These are phyloP conservation scores for Malus hybrid DNA, from an alignment of 331 rosid species.

Conservation along the genomic window DNA sequence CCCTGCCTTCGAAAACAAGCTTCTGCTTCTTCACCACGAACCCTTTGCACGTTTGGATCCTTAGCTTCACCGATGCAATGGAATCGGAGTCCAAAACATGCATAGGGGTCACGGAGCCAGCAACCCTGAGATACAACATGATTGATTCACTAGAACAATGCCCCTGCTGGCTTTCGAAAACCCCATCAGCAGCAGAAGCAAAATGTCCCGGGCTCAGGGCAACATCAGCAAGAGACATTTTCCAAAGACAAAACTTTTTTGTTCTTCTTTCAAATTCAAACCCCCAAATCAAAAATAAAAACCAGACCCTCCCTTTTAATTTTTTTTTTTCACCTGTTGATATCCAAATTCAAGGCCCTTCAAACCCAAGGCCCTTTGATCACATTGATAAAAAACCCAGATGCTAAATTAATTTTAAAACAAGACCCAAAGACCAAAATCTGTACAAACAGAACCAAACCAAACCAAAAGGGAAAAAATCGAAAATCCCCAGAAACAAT, in stretches of 20 bases:
- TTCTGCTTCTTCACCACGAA: slow-evolving; percentile 50
- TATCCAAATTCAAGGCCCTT: slow-evolving; percentile 18
- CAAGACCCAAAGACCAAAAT: background rate
- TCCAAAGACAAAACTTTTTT: background rate
- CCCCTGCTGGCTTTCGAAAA: slow-evolving; percentile 16
- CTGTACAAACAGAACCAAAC: background rate
- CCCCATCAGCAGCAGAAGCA: slow-evolving; percentile 19
- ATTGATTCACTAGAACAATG: slow-evolving; percentile 43
- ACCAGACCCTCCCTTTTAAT: background rate
- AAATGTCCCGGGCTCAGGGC: slow-evolving; percentile 36
- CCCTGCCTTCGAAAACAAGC: slow-evolving; percentile 61
- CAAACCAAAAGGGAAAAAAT: background rate
- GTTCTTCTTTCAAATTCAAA: background rate
- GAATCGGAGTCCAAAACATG: slow-evolving; percentile 74
- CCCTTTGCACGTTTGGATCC: slow-evolving; percentile 62
- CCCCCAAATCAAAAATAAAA: background rate
- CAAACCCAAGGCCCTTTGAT: slow-evolving; percentile 1
- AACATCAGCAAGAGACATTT: slow-evolving; percentile 55
- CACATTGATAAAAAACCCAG: slow-evolving; percentile 24
- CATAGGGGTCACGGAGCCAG: slow-evolving; percentile 57
- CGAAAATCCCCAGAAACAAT: background rate
- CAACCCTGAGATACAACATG: slow-evolving; percentile 40
- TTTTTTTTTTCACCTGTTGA: background rate
- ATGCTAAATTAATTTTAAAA: background rate
- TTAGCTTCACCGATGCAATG: slow-evolving; percentile 65